Percentiles rank a stretch among this genome's conserved stretches.
phyloP scores from a whole-genome alignment of 1,284 basidiomycete genomes.

The Pseudozyma hubeiensis region DNA sequence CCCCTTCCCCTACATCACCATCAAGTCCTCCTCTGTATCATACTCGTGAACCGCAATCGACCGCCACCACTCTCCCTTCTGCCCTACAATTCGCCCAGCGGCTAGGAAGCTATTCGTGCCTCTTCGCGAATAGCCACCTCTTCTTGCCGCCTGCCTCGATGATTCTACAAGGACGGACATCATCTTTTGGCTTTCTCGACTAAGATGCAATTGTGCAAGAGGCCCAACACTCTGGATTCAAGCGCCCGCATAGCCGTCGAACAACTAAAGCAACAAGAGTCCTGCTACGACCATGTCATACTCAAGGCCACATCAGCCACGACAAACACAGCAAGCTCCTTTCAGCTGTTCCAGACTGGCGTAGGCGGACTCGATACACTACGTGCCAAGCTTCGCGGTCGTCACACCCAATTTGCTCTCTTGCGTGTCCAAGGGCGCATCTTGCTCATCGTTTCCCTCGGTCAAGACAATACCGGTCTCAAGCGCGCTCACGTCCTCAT shows the following conservation, averaged over 20 bases:
- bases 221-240: conserved; percentile 5
- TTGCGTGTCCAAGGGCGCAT: conserved; percentile 14
- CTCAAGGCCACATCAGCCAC: conserved; percentile 10
- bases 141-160: no score
- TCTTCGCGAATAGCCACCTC: no score
- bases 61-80: no score
- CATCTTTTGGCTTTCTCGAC: background rate
- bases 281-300: conserved; percentile 28
- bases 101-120: no score
- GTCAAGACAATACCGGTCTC: conserved; percentile 16
- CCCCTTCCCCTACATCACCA: no score
- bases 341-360: conserved; percentile 15
- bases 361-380: conserved; percentile 26
- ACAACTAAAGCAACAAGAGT: conserved; percentile 10
- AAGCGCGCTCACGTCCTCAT: conserved; percentile 23
- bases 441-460: conserved; percentile 26
- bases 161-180: no score
- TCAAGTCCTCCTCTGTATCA: no score
- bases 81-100: no score
- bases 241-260: conserved; percentile 18
- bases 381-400: conserved; percentile 13
- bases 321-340: conserved; percentile 7
- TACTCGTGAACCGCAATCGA: no score
- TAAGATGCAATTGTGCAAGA: conserved; percentile 8
- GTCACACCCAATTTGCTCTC: conserved; percentile 20